Base-by-base conservation (phyloP, 768 basidiomycete genomes). In the Pleurotus djamor region DNA sequence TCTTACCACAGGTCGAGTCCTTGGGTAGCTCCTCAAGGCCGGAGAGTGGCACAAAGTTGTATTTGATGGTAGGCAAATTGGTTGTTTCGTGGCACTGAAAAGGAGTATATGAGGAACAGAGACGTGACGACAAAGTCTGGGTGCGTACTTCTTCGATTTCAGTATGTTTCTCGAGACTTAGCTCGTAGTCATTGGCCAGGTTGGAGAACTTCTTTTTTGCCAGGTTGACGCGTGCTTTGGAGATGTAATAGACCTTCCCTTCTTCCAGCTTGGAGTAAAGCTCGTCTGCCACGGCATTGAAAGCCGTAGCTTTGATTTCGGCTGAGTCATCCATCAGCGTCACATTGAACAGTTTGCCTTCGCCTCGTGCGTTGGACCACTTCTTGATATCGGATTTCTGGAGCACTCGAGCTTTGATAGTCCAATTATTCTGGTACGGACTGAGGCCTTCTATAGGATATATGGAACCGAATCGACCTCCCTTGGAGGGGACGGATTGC, bases 361-460 rank as follows among this genome's bases (percentile, higher is more conserved):
- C 97, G 35, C 97, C 97, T 9, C 86, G 81, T 60, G 82, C 77
- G 70, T 96, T 98, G 3, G 91, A 89, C 85, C 89, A 99, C n/a
- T 84, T 83, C 65, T 84, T 89, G 67, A 98, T 86, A 0, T 98
- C 97, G 1, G 85, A 85, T 72, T 96, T 98, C 62, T 91, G 84
- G 10, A 87, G 91, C 51, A 98, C 93, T 44, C 93, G 89, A 33
- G 93, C 96, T 71, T 94, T 95, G 79, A 98, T 96, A 8, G 92
- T 95, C 97, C 97, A 99, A 72, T 93, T 93, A 76, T 96, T 98
- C 73, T 97, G 94, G 67, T 98, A 98, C 7, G 96, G 96, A 68
- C 91, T 95, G 48, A 98, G 83, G 4, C 88, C 91, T 69, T 97
- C 96, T 63, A 99, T 98, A 2, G 96, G 96, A 72, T 88, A 81